phyloP scores from a whole-genome alignment of 2,329 filamentous ascomycete species.

The Metarhizium sp. region DNA sequence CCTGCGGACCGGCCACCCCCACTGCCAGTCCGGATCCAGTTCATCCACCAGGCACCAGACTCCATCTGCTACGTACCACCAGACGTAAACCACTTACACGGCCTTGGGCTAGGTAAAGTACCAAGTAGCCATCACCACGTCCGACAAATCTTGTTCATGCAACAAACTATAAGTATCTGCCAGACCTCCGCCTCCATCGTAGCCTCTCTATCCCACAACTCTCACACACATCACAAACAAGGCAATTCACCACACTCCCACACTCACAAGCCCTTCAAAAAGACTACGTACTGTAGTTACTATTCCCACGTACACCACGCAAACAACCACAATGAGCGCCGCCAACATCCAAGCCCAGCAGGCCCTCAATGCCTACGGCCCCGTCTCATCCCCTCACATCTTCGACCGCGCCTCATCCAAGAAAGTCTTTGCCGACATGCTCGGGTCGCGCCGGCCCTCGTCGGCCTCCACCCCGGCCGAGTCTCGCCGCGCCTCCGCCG shows the following conservation, averaged over 20 bases:
- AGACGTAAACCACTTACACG: too few species aligned
- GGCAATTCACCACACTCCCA: background rate
- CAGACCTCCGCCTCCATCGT: background rate
- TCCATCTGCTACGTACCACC: too few species aligned
- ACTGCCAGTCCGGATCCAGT: too few species aligned
- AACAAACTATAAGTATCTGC: background rate
- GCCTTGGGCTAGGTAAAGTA: too few species aligned
- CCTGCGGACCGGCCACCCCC: too few species aligned
- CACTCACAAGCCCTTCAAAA: background rate
- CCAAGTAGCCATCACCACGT: background rate
- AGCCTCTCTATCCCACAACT: background rate
- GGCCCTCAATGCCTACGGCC: constrained; percentile 8
- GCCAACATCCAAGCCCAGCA: constrained; percentile 2
- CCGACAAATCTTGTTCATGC: background rate
- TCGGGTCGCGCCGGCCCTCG: constrained; percentile 7
- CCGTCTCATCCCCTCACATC: constrained; percentile 6
- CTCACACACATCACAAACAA: background rate
- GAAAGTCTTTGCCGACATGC: constrained; percentile 5
- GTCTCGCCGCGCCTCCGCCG: constrained; percentile 2
- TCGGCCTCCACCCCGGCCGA: background rate
- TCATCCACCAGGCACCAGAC: too few species aligned
- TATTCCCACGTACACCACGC: background rate
- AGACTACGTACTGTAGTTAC: background rate
- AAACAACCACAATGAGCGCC: background rate
- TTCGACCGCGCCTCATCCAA: constrained; percentile 6